Base-by-base conservation (phyloP, 2,329 filamentous ascomycete genomes). In the Graphilbum ipis-grandicollis region DNA sequence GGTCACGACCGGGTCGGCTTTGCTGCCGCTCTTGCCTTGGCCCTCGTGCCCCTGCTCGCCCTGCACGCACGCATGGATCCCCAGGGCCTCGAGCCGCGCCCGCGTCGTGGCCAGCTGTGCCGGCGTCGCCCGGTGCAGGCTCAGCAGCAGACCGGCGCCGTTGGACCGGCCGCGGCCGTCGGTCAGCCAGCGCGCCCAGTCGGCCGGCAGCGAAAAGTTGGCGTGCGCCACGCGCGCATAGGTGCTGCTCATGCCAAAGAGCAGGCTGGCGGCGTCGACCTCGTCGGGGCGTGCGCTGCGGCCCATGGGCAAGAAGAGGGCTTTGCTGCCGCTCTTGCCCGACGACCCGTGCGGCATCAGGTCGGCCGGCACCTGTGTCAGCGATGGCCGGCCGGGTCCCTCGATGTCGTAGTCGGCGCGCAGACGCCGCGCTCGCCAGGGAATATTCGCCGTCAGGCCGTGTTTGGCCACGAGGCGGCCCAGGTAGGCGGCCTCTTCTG, bases 141-240 rank as follows among this genome's bases (percentile, higher is more conserved):
- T 49, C 25, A 66, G 48, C 14, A 64, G 44, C 12, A 65, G 44
- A 5, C 50, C 55, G 3, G 60, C 62, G 10, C 63, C 62, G 41
- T 64, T 65, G 3, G 56, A 56, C 12, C 46, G 44, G 3, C 54
- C 51, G 9, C 50, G 50, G 4, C 57, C 57, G 32, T 60, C 51
- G 1, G 63, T 63, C 38, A 65, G 52, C 60, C 60, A 65, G 3
- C 60, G 52, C 28, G 56, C 50, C 62, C 62, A 65, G 39, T 58
- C 55, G 31, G 50, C 50, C 6, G 63, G 44, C 31, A 63, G 46
- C 9, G 57, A 53, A 38, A 53, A 54, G 36, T 63, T 53, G 9
- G 52, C 47, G 31, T 55, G 52, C 2, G 49, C 48, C 22, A 66
- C 48, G 5, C 60, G 54, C 14, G 52, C 49, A 38, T 57, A 62